Evolutionary conservation across 2,329 filamentous ascomycete species (phyloP).

Genomic region (Aschersonia sp.): DNA sequence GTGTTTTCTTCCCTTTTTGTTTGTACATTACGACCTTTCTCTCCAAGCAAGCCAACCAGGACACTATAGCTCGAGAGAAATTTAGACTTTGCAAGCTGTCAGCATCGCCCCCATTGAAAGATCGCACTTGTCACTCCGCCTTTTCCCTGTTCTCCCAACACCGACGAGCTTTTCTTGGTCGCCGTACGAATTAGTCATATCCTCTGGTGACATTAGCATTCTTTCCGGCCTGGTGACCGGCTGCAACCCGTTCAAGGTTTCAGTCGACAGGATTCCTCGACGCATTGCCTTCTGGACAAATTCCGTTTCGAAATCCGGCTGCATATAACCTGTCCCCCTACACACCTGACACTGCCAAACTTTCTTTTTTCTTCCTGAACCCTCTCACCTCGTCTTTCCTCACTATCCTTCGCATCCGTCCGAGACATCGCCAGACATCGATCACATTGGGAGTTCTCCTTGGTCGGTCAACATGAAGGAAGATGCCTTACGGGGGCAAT

Average conservation of each 20-base stretch:
- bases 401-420: background rate
- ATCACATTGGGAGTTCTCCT: background rate
- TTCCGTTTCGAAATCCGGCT: background rate
- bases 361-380: background rate
- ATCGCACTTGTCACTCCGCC: background rate
- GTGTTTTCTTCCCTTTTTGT: background rate
- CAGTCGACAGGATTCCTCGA: background rate
- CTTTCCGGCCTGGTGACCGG: background rate
- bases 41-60: background rate
- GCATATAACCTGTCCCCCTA: background rate
- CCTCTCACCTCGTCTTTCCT: background rate
- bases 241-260: background rate
- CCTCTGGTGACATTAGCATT: background rate
- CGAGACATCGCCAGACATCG: background rate
- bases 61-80: background rate
- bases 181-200: background rate
- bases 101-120: background rate
- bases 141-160: background rate
- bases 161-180: background rate
- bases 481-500: conserved; percentile 1
- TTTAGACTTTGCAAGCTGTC: background rate
- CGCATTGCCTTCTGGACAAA: background rate
- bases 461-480: conserved; percentile 1
- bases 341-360: background rate
- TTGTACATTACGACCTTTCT: background rate